Conservation (phyloP, 345 rosid species). For the Eucalyptus marginata region DNA sequence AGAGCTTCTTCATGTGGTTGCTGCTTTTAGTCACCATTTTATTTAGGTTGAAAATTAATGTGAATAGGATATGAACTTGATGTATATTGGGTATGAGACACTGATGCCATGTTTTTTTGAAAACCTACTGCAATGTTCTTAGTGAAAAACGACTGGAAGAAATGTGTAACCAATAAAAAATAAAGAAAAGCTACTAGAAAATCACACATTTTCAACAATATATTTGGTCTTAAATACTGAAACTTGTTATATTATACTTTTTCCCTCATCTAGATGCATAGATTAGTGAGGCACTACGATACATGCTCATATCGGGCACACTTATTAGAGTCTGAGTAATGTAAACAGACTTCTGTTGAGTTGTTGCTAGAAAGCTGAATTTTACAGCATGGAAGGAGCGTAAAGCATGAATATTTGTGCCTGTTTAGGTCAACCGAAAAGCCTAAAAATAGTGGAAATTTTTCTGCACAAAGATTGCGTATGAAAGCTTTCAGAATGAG, state of each 20-base stretch:
- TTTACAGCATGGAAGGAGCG: not conserved
- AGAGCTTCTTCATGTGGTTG: not conserved
- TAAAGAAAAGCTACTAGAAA: not conserved
- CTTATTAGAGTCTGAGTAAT: not conserved
- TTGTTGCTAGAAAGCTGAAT: not conserved
- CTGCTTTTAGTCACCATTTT: not conserved
- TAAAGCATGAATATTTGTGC: not conserved
- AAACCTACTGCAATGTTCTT: not conserved
- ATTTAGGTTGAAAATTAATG: not conserved
- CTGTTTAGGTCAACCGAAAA: not conserved
- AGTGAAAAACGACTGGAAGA: not conserved
- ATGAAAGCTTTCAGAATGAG: not conserved
- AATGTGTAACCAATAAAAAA: not conserved
- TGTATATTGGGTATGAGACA: not conserved
- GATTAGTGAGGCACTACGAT: not conserved
- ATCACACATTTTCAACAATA: not conserved
- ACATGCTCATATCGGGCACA: not conserved
- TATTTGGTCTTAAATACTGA: not conserved
- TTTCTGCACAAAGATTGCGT: not conserved
- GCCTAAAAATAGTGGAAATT: not conserved
- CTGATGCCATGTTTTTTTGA: not conserved
- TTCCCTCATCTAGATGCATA: not conserved
- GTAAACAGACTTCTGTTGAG: not conserved
- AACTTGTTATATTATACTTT: not conserved
- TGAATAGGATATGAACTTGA: not conserved